Conservation (phyloP, 2,329 filamentous ascomycete genomes). For the Penicillium expansum region DNA sequence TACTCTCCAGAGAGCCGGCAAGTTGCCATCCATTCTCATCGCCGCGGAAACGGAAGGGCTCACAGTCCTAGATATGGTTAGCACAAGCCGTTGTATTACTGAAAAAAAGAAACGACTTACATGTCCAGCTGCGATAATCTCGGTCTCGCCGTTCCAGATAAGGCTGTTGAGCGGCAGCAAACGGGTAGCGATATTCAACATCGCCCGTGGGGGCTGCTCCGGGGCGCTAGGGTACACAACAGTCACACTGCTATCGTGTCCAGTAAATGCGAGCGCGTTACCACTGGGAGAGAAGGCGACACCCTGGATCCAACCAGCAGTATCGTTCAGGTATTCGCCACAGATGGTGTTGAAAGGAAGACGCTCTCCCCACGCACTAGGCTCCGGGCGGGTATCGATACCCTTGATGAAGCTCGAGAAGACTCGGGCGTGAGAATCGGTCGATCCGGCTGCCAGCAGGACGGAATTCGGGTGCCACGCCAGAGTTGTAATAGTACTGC, state of each 20-base stretch:
- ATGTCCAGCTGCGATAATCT: constrained; percentile 94
- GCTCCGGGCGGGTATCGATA: constrained; percentile 78
- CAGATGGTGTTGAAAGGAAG: constrained; percentile 98
- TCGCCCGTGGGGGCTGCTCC: constrained; percentile 85
- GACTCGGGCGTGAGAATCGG: constrained; percentile 91
- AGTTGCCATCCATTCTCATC: constrained; percentile 78
- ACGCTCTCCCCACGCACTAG: constrained; percentile 89
- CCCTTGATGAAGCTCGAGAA: constrained; percentile 97
- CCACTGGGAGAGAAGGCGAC: constrained; percentile 91
- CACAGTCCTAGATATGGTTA: constrained; percentile 55
- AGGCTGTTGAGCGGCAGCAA: constrained; percentile 88
- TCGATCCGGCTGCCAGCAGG: constrained; percentile 89
- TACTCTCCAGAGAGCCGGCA: constrained; percentile 74
- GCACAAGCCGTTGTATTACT: background rate
- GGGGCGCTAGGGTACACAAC: constrained; percentile 91
- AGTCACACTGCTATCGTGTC: constrained; percentile 94
- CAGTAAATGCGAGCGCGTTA: constrained; percentile 87
- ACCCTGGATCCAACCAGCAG: constrained; percentile 93
- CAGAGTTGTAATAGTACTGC: constrained; percentile 91
- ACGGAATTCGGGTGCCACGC: constrained; percentile 98
- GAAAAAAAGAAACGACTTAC: constrained; percentile 41
- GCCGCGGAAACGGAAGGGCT: constrained; percentile 86
- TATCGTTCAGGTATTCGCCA: constrained; percentile 93
- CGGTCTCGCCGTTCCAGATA: constrained; percentile 85
- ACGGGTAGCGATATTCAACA: constrained; percentile 85